Evolutionary conservation across 1,284 basidiomycete genomes (phyloP), one percentile per base, ranked within the genome.

Genomic region (Naganishia albida): DNA sequence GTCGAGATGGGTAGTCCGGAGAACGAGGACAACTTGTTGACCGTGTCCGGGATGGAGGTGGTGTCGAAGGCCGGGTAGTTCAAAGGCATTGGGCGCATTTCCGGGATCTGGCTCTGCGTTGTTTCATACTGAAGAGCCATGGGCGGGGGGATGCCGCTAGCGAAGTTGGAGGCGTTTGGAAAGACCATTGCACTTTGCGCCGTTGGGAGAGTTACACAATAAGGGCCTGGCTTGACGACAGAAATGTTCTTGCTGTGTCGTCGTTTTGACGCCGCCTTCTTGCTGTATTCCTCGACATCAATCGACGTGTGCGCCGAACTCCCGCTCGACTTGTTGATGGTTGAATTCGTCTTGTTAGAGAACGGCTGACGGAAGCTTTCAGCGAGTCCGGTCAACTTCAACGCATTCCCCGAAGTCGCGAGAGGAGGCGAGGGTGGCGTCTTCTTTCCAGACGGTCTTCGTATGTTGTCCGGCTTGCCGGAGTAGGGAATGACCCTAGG

Each of bases 261-360:
- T 16, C 39, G 34, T 40, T 50, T 60, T n/a, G 23, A 6, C 7
- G n/a, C 48, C 8, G 18, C 20, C 20, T 50, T 50, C 34, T 60
- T 49, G 46, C 16, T 28, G 44, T 60, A 49, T 23, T 50, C 57
- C 12, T 60, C 57, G 20, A 50, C 57, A 40, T 60, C 46, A 30
- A 60, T 60, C 7, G n/a, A 23, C 3, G 28, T 23, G 23, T 16
- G 48, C 8, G 7, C n/a, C 23, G 34, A 28, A 18, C 15, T 16
- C 20, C 34, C 38, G 18, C 18, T 39, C 7, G 46, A 16, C 38
- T 38, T 46, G 18, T 46, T 46, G 49, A 28, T 43, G 16, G 23
- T 49, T 16, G 23, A 40, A 26, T 60, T 60, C 20, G 48, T 60
- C 46, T 60, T 60, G 20, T 40, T 48, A 1, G 57, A 23, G 23